Evolutionary conservation across 768 basidiomycete genomes (phyloP).

Genomic region (Pleurotus cornucopiae): DNA sequence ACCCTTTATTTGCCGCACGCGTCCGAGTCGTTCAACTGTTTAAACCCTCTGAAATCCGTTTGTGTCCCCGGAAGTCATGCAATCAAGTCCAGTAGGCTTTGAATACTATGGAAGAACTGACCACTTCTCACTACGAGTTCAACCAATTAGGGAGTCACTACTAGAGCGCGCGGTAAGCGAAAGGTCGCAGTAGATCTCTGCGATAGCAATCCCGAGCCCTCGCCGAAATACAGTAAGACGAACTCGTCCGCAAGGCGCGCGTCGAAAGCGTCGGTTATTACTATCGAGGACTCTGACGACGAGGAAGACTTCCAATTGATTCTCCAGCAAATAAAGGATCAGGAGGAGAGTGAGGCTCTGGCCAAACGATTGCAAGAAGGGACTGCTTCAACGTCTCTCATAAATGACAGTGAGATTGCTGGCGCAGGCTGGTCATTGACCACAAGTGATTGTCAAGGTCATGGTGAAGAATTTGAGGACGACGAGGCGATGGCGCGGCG

Average conservation of each 20-base stretch:
- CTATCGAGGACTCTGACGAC: constrained; percentile 28
- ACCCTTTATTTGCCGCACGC: too few relatives aligned
- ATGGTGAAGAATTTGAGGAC: constrained; percentile 19
- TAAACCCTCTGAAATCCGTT: too few relatives aligned
- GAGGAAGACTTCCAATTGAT: constrained; percentile 36
- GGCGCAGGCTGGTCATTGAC: constrained; percentile 7
- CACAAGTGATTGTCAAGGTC: constrained; percentile 10
- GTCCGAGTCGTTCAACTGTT: too few relatives aligned
- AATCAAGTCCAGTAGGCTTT: too few relatives aligned
- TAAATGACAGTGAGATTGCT: neutral
- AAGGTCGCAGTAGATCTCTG: neutral
- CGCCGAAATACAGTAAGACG: constrained; percentile 6
- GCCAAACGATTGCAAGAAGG: constrained; percentile 31
- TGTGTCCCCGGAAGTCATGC: too few relatives aligned
- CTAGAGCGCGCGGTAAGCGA: neutral
- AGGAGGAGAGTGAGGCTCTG: constrained; percentile 38
- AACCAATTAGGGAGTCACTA: neutral
- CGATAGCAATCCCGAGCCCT: neutral
- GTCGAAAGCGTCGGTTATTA: constrained; percentile 11
- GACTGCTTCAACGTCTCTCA: constrained; percentile 11
- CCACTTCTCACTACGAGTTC: neutral
- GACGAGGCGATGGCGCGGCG: constrained; percentile 34
- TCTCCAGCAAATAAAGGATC: constrained; percentile 35
- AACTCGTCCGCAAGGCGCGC: constrained; percentile 15
- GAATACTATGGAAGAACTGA: too few relatives aligned